Evolutionary conservation across 768 basidiomycete species (phyloP), one percentile per base, ranked within the genome.

Genomic region (Mycena venus): DNA sequence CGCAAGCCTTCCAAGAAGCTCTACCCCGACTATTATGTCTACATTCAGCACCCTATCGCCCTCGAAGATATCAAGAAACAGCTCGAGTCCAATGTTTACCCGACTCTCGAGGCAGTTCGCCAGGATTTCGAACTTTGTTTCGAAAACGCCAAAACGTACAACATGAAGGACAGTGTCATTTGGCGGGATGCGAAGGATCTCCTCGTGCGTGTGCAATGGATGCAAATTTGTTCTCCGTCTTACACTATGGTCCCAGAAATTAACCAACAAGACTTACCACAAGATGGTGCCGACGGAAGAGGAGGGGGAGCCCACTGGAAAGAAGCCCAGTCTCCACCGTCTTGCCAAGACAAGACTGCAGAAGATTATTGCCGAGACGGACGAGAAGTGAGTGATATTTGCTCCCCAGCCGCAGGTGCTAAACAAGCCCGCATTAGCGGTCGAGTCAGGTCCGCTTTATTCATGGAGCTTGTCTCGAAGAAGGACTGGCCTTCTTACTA

Each of bases 31-130:
- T 99, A 99, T 84, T 98, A 97, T 83, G 80, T 83, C 27, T 73
- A 93, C 76, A 98, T 97, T 80, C 87, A 91, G 77, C 87, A 90
- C 29, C 97, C 97, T 34, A 95, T 98, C 77, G 92, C 95, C 31
- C 86, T 98, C 62, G 94, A 96, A 53, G 95, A 97, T 75, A 96
- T 98, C 85, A 96, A 96, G 88, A 89, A 90, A 78, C 89, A 91
- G 78, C 87, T 97, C 31, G 92, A 94, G 56, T 84, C 85, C 62
- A 85, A 86, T 69, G 80, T 75, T 15, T 97, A 96, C 78, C 76
- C 86, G 17, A 89, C 91, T 15, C 85, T 96, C 56, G 90, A 92
- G 61, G 90, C 88, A 12, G 91, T 95, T 78, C 91, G 89, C 79
- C 86, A 87, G 51, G 94, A 95, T 79, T 90, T 96, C 62, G 94